phyloP scores from a whole-genome alignment of 2,329 filamentous ascomycete genomes.

The Trichoderma sp. region DNA sequence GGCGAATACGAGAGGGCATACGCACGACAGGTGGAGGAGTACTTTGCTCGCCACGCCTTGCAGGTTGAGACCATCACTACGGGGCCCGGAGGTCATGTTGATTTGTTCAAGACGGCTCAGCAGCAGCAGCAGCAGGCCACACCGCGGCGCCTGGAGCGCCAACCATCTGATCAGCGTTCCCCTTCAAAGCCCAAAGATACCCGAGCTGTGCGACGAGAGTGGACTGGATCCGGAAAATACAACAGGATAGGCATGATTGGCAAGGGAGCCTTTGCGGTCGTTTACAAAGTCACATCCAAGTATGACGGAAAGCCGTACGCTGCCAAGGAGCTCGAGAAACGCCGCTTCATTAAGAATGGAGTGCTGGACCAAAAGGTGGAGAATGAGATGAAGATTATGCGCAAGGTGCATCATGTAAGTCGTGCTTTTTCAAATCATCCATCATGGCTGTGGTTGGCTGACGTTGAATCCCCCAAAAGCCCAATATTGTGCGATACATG shows the following conservation, averaged over 20 bases:
- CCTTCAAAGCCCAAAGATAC: slow-evolving; percentile 29
- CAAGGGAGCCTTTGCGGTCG: slow-evolving; percentile 90
- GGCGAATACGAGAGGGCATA: slow-evolving; percentile 64
- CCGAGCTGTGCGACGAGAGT: slow-evolving; percentile 52
- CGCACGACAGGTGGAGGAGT: slow-evolving; percentile 63
- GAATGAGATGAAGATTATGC: slow-evolving; percentile 97
- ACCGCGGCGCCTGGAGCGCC: slow-evolving; percentile 3
- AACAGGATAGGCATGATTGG: slow-evolving; percentile 80
- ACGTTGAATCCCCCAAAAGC: slow-evolving; percentile 42
- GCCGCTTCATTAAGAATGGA: slow-evolving; percentile 89
- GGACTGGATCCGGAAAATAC: slow-evolving; percentile 81
- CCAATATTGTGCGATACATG: slow-evolving; percentile 87
- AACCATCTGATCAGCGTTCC: slow-evolving; percentile 16
- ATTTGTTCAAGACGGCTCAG: slow-evolving; percentile 32
- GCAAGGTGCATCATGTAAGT: slow-evolving; percentile 74
- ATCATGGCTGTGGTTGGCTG: slow-evolving; percentile 15
- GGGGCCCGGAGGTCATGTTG: slow-evolving; percentile 46
- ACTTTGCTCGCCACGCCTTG: slow-evolving; percentile 49
- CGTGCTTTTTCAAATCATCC: slow-evolving; percentile 19
- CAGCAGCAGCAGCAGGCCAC: not conserved
- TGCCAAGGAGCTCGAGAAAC: slow-evolving; percentile 92
- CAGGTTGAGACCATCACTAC: slow-evolving; percentile 42
- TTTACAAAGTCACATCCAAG: slow-evolving; percentile 86
- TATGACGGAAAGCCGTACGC: slow-evolving; percentile 80
- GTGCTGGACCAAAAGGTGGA: slow-evolving; percentile 87